Conservation (phyloP, 352 stramenopile genomes). For the Phytophthora citricola region DNA sequence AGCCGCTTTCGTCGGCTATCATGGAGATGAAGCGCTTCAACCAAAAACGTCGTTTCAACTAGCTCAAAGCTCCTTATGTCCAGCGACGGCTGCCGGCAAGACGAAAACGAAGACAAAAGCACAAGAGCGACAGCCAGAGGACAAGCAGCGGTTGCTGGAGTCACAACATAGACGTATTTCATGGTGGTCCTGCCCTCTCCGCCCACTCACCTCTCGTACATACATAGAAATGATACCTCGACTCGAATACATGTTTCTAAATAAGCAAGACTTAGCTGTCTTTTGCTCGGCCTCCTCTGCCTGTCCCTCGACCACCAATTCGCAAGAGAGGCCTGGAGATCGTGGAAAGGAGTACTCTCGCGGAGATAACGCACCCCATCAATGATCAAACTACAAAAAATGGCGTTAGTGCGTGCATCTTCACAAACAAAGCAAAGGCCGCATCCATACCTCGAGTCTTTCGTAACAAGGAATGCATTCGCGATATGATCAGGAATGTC, state of each 20-base stretch:
- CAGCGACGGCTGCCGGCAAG: slow-evolving; percentile 28
- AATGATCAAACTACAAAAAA: slow-evolving; percentile 47
- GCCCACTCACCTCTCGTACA: slow-evolving; percentile 36
- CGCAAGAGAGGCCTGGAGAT: slow-evolving; percentile 43
- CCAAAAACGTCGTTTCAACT: slow-evolving; percentile 89
- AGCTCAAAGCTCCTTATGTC: slow-evolving; percentile 36
- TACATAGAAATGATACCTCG: slow-evolving; percentile 48
- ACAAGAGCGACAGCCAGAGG: slow-evolving; percentile 27
- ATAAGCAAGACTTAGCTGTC: slow-evolving; percentile 16
- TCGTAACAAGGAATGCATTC: slow-evolving; percentile 54
- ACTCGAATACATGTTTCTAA: slow-evolving; percentile 47
- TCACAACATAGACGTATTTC: slow-evolving; percentile 57
- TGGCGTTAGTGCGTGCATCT: slow-evolving; percentile 10
- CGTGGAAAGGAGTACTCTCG: slow-evolving; percentile 61
- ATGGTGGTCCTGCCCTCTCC: slow-evolving; percentile 37
- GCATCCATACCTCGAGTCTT: slow-evolving; percentile 58
- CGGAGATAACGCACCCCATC: slow-evolving; percentile 64
- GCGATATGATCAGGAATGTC: slow-evolving; percentile 73
- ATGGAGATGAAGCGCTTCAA: slow-evolving; percentile 92
- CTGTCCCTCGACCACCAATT: slow-evolving; percentile 54
- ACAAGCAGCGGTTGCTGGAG: slow-evolving; percentile 38
- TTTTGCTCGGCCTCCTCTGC: slow-evolving; percentile 6
- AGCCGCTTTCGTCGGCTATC: slow-evolving; percentile 84
- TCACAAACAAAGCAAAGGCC: neutral
- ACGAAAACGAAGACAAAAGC: slow-evolving; percentile 27